Evolutionary conservation across 305 asterid genomes (phyloP).

Genomic region (Solanum chacoense): DNA sequence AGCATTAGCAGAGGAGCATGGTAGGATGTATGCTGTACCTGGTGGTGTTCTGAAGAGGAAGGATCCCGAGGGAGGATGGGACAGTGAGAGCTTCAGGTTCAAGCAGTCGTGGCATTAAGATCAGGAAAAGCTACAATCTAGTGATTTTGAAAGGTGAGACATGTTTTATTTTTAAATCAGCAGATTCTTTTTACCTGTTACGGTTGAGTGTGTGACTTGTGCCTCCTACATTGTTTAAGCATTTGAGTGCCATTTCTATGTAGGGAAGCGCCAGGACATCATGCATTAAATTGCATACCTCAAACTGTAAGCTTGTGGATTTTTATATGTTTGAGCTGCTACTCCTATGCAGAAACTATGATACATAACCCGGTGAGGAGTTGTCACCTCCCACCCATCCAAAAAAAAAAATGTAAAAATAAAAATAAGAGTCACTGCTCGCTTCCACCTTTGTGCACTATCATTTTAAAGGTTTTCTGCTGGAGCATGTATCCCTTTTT

Average conservation of each 20-base stretch:
- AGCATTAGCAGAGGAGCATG: constrained; percentile 56
- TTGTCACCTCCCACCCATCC: not conserved
- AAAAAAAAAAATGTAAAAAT: not conserved
- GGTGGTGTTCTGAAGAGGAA: constrained; percentile 55
- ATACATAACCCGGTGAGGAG: not conserved
- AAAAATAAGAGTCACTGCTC: not conserved
- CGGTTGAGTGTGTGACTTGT: not conserved
- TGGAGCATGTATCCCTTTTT: not conserved
- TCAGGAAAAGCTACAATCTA: not conserved
- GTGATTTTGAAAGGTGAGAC: constrained; percentile 1
- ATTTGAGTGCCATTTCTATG: not conserved
- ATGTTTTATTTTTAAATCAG: not conserved
- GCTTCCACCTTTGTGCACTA: not conserved
- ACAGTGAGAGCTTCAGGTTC: constrained; percentile 52
- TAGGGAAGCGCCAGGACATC: not conserved
- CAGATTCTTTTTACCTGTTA: not conserved
- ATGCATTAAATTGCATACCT: not conserved
- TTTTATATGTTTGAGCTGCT: not conserved
- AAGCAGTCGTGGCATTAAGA: constrained; percentile 73
- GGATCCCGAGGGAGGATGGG: constrained; percentile 77
- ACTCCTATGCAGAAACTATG: not conserved
- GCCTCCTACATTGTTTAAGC: not conserved
- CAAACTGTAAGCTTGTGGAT: not conserved
- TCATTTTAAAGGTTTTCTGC: not conserved
- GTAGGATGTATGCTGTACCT: constrained; percentile 36